Conservation (phyloP, 2,329 filamentous ascomycete species). For the Claviceps cyperi region DNA sequence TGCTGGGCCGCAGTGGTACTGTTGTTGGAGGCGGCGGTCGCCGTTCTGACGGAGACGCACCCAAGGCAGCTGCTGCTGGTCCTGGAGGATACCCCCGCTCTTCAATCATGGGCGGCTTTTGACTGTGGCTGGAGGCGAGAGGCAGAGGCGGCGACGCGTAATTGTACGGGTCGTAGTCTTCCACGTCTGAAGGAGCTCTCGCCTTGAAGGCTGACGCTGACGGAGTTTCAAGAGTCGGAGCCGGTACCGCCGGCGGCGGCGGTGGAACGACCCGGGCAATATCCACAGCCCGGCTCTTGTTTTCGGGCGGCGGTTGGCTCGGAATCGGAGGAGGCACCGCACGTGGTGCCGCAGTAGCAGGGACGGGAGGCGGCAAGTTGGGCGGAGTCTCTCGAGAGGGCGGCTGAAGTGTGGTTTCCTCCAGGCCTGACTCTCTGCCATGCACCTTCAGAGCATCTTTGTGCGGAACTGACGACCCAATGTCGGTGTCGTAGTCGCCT, state of each 20-base stretch:
- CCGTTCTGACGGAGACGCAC: constrained; percentile 23
- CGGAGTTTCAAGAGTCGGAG: constrained; percentile 10
- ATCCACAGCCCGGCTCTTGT: constrained; percentile 51
- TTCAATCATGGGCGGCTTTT: constrained; percentile 26
- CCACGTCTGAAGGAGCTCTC: constrained; percentile 28
- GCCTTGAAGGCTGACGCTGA: neutral
- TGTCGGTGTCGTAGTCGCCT: constrained; percentile 95
- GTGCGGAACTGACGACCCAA: constrained; percentile 82
- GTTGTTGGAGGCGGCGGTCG: constrained; percentile 29
- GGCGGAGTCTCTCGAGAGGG: constrained; percentile 32
- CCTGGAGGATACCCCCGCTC: constrained; percentile 28
- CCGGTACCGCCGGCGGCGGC: constrained; percentile 27
- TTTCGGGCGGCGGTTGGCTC: constrained; percentile 38
- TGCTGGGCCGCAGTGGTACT: constrained; percentile 9
- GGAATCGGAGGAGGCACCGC: constrained; percentile 52
- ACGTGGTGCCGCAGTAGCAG: constrained; percentile 38
- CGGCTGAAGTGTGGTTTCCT: constrained; percentile 51
- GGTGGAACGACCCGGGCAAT: constrained; percentile 56
- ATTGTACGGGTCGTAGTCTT: constrained; percentile 58
- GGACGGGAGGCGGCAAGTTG: constrained; percentile 40
- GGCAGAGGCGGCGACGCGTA: constrained; percentile 25
- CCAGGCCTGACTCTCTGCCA: constrained; percentile 59
- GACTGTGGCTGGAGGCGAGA: constrained; percentile 16
- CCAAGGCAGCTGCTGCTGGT: constrained; percentile 28
- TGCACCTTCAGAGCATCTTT: constrained; percentile 86